Evolutionary conservation across 257 asterid species (phyloP).

Genomic region (Ehretia macrophylla): DNA sequence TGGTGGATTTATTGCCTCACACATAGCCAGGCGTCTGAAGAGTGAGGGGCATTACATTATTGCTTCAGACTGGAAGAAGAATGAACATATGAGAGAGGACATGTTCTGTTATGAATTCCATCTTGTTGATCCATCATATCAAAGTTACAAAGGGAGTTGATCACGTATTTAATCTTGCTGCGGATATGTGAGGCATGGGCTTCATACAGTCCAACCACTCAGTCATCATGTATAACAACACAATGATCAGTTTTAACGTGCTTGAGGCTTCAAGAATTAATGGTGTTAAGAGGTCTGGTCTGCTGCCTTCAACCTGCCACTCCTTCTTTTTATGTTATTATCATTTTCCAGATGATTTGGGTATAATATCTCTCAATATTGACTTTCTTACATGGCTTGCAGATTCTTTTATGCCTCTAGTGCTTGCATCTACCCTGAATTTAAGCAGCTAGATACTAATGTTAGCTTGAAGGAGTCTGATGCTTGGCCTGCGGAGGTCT

Average conservation of each 20-base stretch:
- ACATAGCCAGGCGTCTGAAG: slow-evolving; percentile 79
- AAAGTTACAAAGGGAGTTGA: slow-evolving; percentile 61
- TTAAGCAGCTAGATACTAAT: slow-evolving; percentile 77
- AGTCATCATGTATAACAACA: slow-evolving; percentile 82
- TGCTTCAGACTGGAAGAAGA: slow-evolving; percentile 90
- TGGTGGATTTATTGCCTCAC: slow-evolving; percentile 85
- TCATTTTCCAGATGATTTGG: neutral
- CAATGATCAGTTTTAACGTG: slow-evolving; percentile 89
- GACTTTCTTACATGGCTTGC: slow-evolving; percentile 2
- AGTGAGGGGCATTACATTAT: slow-evolving; percentile 77
- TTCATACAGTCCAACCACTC: slow-evolving; percentile 89
- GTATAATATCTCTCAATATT: neutral
- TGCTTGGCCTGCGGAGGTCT: slow-evolving; percentile 96
- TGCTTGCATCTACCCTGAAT: slow-evolving; percentile 88
- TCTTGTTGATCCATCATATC: slow-evolving; percentile 73
- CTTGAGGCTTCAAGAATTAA: slow-evolving; percentile 78
- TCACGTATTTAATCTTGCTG: slow-evolving; percentile 86
- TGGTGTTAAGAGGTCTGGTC: slow-evolving; percentile 74
- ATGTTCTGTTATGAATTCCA: slow-evolving; percentile 87
- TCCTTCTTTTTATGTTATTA: neutral
- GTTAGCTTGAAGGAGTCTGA: slow-evolving; percentile 91
- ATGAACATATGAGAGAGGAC: slow-evolving; percentile 84
- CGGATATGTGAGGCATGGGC: slow-evolving; percentile 95
- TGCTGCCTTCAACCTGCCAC: slow-evolving; percentile 15
- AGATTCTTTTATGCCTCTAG: slow-evolving; percentile 90